Percentiles rank a stretch among this genome's conserved stretches.
These are phyloP conservation scores for Lactifluus pinguis DNA, from an alignment of 768 basidiomycete genomes.

Conservation along the genomic window DNA sequence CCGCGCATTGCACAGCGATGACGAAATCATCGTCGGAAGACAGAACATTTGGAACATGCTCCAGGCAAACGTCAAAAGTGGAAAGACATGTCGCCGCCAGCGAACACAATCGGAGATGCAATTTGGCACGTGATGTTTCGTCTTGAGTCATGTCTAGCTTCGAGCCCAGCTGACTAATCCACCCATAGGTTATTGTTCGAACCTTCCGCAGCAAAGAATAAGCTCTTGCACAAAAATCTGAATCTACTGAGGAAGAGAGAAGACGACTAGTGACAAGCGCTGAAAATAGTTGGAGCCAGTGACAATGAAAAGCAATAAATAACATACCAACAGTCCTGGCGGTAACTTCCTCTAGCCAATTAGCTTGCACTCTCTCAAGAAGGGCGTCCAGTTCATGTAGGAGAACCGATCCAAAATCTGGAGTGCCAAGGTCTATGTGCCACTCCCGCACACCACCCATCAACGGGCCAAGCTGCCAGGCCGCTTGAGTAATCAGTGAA, in stretches of 20 bases:
- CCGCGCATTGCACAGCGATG: not conserved
- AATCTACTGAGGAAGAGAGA: not conserved
- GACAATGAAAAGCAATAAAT: not conserved
- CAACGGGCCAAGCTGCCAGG: not conserved
- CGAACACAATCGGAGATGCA: not conserved
- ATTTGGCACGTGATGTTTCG: not conserved
- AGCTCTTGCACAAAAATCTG: not conserved
- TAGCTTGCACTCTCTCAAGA: not conserved
- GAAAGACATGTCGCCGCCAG: constrained; percentile 1
- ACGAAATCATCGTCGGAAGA: not conserved
- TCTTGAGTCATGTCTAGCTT: not conserved
- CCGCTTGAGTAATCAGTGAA: not conserved
- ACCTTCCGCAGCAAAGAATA: not conserved
- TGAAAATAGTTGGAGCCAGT: not conserved
- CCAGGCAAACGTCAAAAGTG: not conserved
- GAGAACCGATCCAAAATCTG: not conserved
- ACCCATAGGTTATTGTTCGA: not conserved
- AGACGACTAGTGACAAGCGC: not conserved
- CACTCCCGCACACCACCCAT: not conserved
- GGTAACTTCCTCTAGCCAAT: not conserved
- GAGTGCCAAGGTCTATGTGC: not conserved
- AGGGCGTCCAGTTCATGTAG: not conserved
- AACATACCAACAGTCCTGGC: not conserved
- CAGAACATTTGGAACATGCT: not conserved
- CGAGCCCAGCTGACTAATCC: not conserved